phyloP scores from a whole-genome alignment of 306 rosid species.

The Castanospermum australe region DNA sequence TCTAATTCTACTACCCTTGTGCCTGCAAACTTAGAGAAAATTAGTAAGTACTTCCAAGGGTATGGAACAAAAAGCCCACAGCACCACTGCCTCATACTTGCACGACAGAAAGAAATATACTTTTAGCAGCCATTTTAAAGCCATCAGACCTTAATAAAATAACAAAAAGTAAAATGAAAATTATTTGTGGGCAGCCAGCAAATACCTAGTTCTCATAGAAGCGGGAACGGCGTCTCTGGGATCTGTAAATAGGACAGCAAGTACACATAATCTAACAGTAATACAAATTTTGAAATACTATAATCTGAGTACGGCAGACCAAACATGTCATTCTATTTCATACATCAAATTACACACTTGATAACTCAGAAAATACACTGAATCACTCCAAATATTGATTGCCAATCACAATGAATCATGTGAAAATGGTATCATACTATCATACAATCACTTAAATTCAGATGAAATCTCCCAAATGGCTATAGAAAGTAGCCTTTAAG shows the following conservation, averaged over 20 bases:
- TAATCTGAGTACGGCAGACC: background rate
- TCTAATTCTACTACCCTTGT: slow-evolving; percentile 27
- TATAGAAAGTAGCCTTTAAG: background rate
- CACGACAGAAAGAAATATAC: background rate
- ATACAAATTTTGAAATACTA: slow-evolving; percentile 4
- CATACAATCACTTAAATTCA: background rate
- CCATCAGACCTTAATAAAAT: background rate
- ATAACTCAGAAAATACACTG: background rate
- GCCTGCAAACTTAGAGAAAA: slow-evolving; percentile 22
- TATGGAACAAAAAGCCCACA: background rate
- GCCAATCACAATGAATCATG: background rate
- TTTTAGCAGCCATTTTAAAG: background rate
- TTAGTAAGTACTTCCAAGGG: background rate
- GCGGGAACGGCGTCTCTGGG: slow-evolving; percentile 74
- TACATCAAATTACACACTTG: background rate
- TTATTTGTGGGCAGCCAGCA: background rate
- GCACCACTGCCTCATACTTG: background rate
- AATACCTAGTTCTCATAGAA: slow-evolving; percentile 86
- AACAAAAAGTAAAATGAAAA: background rate
- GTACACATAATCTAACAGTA: background rate
- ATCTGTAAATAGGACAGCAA: slow-evolving; percentile 50
- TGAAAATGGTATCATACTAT: background rate
- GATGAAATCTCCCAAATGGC: background rate
- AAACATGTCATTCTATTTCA: slow-evolving; percentile 7
- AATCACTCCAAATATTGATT: background rate